Conservation (phyloP, 768 basidiomycete species). For the Tulasnella calospora region DNA sequence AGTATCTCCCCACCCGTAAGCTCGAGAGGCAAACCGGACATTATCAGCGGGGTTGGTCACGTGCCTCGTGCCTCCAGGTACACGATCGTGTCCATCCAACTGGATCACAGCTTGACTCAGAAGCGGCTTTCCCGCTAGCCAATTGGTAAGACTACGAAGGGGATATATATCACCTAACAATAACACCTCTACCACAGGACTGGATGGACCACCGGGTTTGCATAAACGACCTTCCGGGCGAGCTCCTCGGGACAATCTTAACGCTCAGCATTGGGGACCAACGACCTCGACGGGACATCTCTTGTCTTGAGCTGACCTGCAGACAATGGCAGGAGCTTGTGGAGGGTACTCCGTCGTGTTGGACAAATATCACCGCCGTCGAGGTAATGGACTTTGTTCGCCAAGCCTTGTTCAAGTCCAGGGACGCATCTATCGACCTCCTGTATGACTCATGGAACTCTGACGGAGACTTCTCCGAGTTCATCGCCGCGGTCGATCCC, state of each 20-base stretch:
- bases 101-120: no score
- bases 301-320: background rate
- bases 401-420: background rate
- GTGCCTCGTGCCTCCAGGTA: no score
- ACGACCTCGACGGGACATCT: background rate
- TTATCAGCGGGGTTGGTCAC: no score
- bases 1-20: no score
- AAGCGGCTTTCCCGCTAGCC: no score
- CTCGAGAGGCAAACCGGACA: no score
- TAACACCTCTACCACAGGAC: background rate
- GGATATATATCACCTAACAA: no score
- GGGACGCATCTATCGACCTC: background rate
- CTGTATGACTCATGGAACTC: background rate
- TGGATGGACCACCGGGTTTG: background rate
- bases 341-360: background rate
- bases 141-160: no score
- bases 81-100: no score
- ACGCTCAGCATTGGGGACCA: background rate
- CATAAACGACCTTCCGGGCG: background rate
- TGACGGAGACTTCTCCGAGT: background rate
- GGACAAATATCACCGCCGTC: background rate
- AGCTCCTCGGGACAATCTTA: background rate
- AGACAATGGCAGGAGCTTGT: background rate
- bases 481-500: background rate
- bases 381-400: background rate